Evolutionary conservation across 345 rosid species (phyloP).

Genomic region (Dovyalis caffra): DNA sequence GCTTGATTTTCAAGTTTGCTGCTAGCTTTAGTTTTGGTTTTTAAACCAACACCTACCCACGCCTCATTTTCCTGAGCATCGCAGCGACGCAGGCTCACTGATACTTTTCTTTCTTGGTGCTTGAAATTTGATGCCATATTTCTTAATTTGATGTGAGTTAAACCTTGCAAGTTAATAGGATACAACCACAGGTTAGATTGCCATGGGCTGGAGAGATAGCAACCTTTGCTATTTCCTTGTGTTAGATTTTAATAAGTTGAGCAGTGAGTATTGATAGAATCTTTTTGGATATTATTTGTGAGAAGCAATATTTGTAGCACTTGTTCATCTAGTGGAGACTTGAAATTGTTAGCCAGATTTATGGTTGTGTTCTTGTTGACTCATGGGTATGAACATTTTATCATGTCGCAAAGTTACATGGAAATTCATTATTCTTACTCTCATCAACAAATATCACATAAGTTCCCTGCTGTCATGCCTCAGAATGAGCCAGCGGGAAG

Average conservation of each 20-base stretch:
- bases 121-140: neutral
- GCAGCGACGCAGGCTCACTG: too few relatives aligned
- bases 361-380: neutral
- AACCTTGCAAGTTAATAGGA: too few relatives aligned
- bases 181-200: neutral
- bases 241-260: neutral
- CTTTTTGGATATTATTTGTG: neutral
- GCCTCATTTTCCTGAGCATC: too few relatives aligned
- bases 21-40: neutral
- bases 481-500: conserved; percentile 87
- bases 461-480: conserved; percentile 6
- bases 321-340: neutral
- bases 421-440: neutral
- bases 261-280: neutral
- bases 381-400: neutral
- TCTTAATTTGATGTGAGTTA: too few relatives aligned
- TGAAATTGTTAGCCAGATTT: neutral
- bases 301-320: neutral
- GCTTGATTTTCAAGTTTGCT: conserved; percentile 3
- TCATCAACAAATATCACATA: conserved; percentile 5
- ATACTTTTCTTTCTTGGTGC: neutral
- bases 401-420: neutral
- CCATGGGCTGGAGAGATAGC: neutral
- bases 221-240: neutral
- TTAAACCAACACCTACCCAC: too few relatives aligned